phyloP scores from a whole-genome alignment of 768 basidiomycete genomes.

The Lactifluus rugatus region DNA sequence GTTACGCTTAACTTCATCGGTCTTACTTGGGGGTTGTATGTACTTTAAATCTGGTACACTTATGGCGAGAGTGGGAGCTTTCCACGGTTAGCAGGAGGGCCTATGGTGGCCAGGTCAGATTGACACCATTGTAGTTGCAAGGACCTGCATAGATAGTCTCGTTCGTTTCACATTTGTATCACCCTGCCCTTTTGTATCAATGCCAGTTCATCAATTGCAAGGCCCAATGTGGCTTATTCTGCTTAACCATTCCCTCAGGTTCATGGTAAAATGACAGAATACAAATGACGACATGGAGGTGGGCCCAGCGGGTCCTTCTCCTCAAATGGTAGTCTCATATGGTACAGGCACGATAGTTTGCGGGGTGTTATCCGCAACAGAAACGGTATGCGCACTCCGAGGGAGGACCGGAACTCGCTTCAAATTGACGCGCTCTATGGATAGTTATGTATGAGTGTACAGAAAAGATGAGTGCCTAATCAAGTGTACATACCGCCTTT shows the following conservation, averaged over 20 bases:
- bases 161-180: neutral
- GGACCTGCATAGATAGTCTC: neutral
- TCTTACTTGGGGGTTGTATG: neutral
- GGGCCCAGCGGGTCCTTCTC: neutral
- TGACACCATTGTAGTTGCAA: neutral
- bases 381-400: slow-evolving; percentile 69
- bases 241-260: slow-evolving; percentile 1
- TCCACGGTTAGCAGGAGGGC: neutral
- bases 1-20: slow-evolving; percentile 6
- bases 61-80: neutral
- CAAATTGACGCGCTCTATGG: slow-evolving; percentile 65
- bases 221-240: neutral
- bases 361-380: slow-evolving; percentile 63
- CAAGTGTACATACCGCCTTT: slow-evolving; percentile 63
- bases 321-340: slow-evolving; percentile 95
- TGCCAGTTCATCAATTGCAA: neutral
- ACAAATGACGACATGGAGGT: slow-evolving; percentile 1
- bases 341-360: slow-evolving; percentile 88
- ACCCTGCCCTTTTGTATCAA: neutral
- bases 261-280: slow-evolving; percentile 4
- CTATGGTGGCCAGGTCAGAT: neutral
- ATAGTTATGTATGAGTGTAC: neutral
- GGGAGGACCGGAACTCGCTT: slow-evolving; percentile 82
- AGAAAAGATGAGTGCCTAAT: neutral
- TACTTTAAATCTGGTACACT: neutral